A percentile compares a stretch with the other conserved stretches of the same genome.
Conservation (phyloP, 306 rosid genomes). For the Prosopis cineraria region DNA sequence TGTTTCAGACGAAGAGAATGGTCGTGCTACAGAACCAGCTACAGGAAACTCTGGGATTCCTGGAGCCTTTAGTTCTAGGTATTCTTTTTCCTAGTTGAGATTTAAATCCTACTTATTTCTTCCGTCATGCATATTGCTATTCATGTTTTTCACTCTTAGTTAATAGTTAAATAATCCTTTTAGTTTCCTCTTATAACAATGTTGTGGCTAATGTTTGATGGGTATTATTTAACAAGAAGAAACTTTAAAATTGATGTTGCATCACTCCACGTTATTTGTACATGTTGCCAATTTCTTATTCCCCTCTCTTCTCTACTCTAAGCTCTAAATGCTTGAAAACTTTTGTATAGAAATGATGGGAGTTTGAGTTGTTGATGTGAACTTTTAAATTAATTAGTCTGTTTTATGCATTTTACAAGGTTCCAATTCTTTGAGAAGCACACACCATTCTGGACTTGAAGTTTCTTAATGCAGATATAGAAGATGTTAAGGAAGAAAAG, state of each 20-base stretch:
- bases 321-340: background rate
- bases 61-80: constrained; percentile 49
- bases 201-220: background rate
- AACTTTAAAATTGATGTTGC: background rate
- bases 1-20: constrained; percentile 43
- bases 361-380: constrained; percentile 1
- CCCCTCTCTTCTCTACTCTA: background rate
- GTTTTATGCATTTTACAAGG: background rate
- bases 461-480: background rate
- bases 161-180: background rate
- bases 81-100: background rate
- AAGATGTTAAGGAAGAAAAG: background rate
- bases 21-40: constrained; percentile 36
- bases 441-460: background rate
- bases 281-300: constrained; percentile 8
- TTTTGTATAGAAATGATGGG: background rate
- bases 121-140: background rate
- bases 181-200: background rate
- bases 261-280: background rate
- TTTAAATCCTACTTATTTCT: background rate
- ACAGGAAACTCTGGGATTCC: constrained; percentile 36
- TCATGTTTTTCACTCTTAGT: background rate
- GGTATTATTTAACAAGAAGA: background rate
- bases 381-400: background rate
- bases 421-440: background rate